Evolutionary conservation across 2,329 filamentous ascomycete species (phyloP).

Genomic region (Aspergillus vadensis): DNA sequence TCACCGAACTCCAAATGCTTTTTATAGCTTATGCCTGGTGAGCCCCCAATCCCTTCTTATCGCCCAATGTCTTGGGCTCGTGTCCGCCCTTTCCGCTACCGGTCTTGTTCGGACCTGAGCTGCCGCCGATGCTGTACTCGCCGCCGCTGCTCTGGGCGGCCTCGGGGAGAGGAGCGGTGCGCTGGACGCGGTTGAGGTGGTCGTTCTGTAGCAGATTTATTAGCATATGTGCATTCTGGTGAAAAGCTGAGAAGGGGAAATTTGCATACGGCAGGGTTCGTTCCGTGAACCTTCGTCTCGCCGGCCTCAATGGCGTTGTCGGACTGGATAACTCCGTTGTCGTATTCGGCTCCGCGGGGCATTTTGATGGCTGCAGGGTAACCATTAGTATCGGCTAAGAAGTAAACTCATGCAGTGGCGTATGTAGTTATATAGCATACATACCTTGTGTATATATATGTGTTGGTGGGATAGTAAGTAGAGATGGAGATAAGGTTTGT

Average conservation of each 20-base stretch:
- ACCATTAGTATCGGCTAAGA: neutral
- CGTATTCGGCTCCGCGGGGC: conserved; percentile 45
- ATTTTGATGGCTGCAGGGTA: conserved; percentile 28
- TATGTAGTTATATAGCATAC: neutral
- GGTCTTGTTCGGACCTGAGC: conserved; percentile 23
- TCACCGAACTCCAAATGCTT: neutral
- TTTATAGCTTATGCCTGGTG: neutral
- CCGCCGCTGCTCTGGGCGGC: conserved; percentile 31
- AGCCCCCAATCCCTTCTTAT: conserved; percentile 38
- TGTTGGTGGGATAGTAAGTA: too few relatives aligned
- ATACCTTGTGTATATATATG: neutral
- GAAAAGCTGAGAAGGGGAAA: too few relatives aligned
- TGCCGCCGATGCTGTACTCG: conserved; percentile 28
- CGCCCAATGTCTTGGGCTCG: conserved; percentile 37
- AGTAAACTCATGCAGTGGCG: too few relatives aligned
- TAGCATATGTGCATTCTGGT: too few relatives aligned
- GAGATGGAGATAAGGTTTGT: neutral
- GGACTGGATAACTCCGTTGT: conserved; percentile 40
- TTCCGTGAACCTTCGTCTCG: conserved; percentile 39
- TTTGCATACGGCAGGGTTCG: conserved; percentile 31
- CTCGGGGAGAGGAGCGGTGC: conserved; percentile 40
- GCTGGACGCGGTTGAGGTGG: conserved; percentile 34
- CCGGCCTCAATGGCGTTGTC: conserved; percentile 43
- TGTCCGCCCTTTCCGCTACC: conserved; percentile 43
- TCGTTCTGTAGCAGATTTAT: conserved; percentile 22